Conservation (phyloP, 257 asterid species). For the Nicotiana knightiana region DNA sequence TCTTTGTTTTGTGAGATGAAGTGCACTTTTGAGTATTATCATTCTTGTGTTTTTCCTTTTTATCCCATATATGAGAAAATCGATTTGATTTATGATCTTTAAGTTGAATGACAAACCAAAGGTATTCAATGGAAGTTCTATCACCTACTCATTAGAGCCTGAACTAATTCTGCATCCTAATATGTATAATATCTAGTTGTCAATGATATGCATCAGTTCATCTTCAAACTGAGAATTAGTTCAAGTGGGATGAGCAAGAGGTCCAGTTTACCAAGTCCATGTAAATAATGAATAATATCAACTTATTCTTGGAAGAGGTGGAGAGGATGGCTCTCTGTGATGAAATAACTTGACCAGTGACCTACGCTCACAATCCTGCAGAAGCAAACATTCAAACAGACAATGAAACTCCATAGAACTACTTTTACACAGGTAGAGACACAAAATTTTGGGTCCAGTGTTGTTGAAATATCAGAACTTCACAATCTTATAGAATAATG, state of each 20-base stretch:
- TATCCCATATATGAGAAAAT: no score
- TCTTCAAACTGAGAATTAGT: slow-evolving; percentile 1
- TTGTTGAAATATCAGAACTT: neutral
- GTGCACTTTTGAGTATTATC: no score
- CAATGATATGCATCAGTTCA: slow-evolving; percentile 1
- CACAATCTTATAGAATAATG: neutral
- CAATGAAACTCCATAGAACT: neutral
- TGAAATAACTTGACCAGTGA: slow-evolving; percentile 38
- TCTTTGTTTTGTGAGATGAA: no score
- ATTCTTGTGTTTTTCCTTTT: no score
- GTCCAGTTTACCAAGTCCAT: neutral
- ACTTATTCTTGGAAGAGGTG: slow-evolving; percentile 13
- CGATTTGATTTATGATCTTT: no score
- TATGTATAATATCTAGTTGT: neutral
- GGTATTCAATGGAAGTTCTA: neutral
- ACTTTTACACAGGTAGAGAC: neutral
- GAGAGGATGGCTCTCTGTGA: slow-evolving; percentile 23
- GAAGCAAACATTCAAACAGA: neutral
- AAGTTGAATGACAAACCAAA: neutral
- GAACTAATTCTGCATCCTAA: neutral
- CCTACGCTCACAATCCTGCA: slow-evolving; percentile 46
- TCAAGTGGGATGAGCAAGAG: neutral
- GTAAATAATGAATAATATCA: neutral
- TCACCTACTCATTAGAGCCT: neutral
- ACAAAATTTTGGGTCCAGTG: neutral